Evolutionary conservation across 192 early-diverging fungal genomes (phyloP).

Genomic region (Thoreauomyces humboldtii): DNA sequence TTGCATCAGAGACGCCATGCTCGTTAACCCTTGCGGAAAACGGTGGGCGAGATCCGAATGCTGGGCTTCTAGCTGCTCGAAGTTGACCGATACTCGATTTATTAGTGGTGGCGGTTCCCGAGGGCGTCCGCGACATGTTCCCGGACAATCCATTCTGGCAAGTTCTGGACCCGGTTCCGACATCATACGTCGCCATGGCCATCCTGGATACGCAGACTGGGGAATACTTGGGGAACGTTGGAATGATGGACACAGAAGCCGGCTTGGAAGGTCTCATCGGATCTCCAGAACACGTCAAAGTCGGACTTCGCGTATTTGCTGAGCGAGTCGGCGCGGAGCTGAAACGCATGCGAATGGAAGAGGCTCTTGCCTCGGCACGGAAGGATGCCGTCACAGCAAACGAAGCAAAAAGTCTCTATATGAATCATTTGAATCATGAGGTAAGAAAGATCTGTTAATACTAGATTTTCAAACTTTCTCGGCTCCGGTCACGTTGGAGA

Average conservation of each 20-base stretch:
- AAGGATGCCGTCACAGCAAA: constrained; percentile 1
- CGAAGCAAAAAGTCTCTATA: neutral
- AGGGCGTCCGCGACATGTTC: neutral
- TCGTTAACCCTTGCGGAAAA: neutral
- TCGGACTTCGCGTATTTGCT: constrained; percentile 18
- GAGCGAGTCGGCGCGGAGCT: constrained; percentile 20
- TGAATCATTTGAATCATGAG: constrained; percentile 13
- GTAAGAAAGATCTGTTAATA: too few relatives aligned
- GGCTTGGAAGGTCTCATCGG: constrained; percentile 5
- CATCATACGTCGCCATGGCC: constrained; percentile 3
- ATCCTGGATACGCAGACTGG: constrained; percentile 14
- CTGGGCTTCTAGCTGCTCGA: too few relatives aligned
- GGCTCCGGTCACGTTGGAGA: too few relatives aligned
- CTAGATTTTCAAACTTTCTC: too few relatives aligned
- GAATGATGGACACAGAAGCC: constrained; percentile 8
- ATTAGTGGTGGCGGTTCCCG: constrained; percentile 1
- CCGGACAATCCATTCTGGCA: constrained; percentile 6
- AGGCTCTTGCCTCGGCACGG: neutral
- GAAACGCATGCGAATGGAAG: constrained; percentile 14
- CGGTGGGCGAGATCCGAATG: too few relatives aligned
- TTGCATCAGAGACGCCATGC: constrained; percentile 3
- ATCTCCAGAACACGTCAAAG: constrained; percentile 5
- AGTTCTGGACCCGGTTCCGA: neutral
- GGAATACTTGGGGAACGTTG: constrained; percentile 11
- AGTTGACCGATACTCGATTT: neutral